Evolutionary conservation across 345 rosid species (phyloP).

Genomic region (Melastoma malabathricum): DNA sequence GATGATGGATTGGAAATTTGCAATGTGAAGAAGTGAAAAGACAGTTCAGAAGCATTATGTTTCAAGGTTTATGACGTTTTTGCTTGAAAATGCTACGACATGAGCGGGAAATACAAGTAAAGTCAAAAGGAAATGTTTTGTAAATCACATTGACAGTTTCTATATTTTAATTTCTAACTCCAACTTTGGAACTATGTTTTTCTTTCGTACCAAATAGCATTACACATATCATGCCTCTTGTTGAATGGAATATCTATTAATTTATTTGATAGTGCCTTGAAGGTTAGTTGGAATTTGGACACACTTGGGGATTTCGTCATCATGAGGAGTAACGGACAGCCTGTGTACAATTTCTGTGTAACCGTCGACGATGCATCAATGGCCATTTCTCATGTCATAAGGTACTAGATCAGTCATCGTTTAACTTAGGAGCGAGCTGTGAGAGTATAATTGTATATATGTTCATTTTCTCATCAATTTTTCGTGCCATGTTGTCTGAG

Average conservation of each 20-base stretch:
- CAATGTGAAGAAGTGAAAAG: too few species aligned
- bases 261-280: constrained; percentile 48
- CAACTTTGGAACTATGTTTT: too few species aligned
- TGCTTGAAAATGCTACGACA: too few species aligned
- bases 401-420: constrained; percentile 26
- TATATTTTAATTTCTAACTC: too few species aligned
- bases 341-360: constrained; percentile 91
- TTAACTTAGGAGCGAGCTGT: constrained; percentile 3
- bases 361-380: constrained; percentile 93
- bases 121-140: too few species aligned
- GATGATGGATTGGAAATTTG: too few species aligned
- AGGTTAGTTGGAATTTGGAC: constrained; percentile 89
- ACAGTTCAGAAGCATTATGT: not conserved
- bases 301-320: constrained; percentile 94
- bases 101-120: too few species aligned
- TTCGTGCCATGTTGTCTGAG: not conserved
- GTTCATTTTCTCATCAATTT: not conserved
- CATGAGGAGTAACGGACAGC: constrained; percentile 92
- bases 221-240: not conserved
- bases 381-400: constrained; percentile 94
- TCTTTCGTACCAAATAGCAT: not conserved
- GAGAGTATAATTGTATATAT: not conserved
- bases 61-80: not conserved
- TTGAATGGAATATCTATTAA: constrained; percentile 16
- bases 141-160: too few species aligned